Evolutionary conservation across 2,329 filamentous ascomycete species (phyloP).

Genomic region (Metarhizium humberi): DNA sequence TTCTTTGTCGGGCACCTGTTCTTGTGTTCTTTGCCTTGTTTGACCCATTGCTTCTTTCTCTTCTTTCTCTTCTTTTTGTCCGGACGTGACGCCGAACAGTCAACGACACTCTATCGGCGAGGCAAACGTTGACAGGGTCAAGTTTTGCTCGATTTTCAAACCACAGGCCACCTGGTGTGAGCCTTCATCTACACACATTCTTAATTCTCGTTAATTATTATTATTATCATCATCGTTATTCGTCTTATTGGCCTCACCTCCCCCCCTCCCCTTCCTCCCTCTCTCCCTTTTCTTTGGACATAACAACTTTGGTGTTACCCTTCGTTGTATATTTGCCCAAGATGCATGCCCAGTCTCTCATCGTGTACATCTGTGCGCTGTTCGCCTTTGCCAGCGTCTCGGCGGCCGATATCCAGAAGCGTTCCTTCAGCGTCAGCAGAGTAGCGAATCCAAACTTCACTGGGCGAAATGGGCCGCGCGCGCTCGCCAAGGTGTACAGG

Average conservation of each 20-base stretch:
- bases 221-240: too few species aligned
- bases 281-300: neutral
- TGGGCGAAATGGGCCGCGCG: slow-evolving; percentile 45
- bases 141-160: neutral
- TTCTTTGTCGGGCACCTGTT: too few species aligned
- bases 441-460: slow-evolving; percentile 45
- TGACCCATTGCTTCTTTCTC: too few species aligned
- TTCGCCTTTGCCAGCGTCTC: slow-evolving; percentile 38
- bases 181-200: too few species aligned
- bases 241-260: too few species aligned
- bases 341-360: slow-evolving; percentile 10
- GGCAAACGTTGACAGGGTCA: too few species aligned
- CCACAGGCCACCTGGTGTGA: neutral
- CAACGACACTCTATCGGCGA: too few species aligned
- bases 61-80: too few species aligned
- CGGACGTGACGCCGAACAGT: too few species aligned
- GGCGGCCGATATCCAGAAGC: slow-evolving; percentile 34
- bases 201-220: too few species aligned
- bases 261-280: slow-evolving; percentile 1
- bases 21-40: too few species aligned
- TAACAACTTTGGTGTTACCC: neutral
- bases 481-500: slow-evolving; percentile 55
- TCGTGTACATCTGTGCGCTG: slow-evolving; percentile 30
- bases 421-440: slow-evolving; percentile 54
- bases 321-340: neutral